A percentile compares a stretch with the other conserved stretches of the same genome.
Conservation (phyloP, 306 rosid species). For the Herpetospermum pedunculosum region DNA sequence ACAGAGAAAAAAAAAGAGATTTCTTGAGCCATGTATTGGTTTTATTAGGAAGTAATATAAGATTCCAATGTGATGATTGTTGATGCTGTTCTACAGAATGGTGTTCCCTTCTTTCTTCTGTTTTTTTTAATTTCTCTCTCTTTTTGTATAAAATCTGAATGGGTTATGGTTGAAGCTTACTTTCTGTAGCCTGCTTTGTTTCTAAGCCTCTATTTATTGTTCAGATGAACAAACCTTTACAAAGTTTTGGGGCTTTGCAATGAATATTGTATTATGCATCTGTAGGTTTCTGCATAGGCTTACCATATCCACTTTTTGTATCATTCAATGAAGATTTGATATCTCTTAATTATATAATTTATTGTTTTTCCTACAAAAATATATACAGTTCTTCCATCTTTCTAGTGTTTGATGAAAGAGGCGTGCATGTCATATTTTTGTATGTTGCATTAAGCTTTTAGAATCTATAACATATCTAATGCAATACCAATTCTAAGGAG, state of each 20-base stretch:
- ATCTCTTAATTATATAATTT: neutral
- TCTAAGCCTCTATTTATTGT: neutral
- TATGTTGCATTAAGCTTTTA: neutral
- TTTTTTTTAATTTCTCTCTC: neutral
- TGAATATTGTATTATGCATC: neutral
- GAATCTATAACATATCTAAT: neutral
- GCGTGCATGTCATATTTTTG: neutral
- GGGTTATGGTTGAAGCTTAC: neutral
- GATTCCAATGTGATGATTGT: neutral
- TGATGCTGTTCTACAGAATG: neutral
- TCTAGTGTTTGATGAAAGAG: neutral
- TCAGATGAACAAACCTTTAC: neutral
- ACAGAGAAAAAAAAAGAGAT: neutral
- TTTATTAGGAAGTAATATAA: neutral
- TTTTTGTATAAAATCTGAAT: neutral
- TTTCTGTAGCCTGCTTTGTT: neutral
- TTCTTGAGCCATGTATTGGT: neutral
- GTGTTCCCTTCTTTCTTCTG: neutral
- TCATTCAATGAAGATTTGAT: neutral
- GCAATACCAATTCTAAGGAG: neutral
- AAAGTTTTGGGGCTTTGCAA: neutral
- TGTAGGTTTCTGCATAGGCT: neutral
- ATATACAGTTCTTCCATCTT: neutral
- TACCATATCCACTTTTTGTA: neutral
- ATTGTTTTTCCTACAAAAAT: neutral